These are phyloP conservation scores for Nemania diffusa DNA, from an alignment of 2,329 filamentous ascomycete species.

Conservation along the genomic window DNA sequence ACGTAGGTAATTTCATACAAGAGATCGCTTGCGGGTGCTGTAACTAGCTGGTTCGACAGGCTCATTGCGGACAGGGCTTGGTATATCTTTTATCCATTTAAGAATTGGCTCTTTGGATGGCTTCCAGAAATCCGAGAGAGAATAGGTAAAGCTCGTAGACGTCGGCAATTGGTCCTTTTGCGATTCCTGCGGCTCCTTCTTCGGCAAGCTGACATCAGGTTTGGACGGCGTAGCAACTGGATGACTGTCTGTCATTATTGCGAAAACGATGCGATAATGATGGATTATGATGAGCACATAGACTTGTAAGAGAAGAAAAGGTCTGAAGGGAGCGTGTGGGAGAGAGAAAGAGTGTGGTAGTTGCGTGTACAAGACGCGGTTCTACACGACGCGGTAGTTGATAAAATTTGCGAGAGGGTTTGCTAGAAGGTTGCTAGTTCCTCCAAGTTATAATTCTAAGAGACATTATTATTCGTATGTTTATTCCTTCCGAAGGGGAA, in stretches of 20 bases:
- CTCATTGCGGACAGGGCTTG: constrained; percentile 32
- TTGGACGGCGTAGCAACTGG: constrained; percentile 15
- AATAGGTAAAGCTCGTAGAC: constrained; percentile 44
- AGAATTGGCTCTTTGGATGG: constrained; percentile 41
- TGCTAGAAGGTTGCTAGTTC: not conserved
- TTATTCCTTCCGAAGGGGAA: not conserved
- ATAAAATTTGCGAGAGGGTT: not conserved
- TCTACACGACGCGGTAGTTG: not conserved
- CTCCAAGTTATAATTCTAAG: not conserved
- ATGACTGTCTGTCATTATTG: not conserved
- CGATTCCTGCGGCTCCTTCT: constrained; percentile 34
- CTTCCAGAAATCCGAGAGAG: constrained; percentile 41
- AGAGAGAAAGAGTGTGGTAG: not conserved
- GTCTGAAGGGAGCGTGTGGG: constrained; percentile 3
- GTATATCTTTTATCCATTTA: constrained; percentile 46
- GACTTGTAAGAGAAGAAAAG: constrained; percentile 3
- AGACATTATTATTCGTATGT: constrained; percentile 2
- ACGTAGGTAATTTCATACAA: constrained; percentile 38
- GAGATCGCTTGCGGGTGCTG: constrained; percentile 40
- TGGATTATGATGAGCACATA: not conserved
- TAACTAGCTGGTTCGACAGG: constrained; percentile 36
- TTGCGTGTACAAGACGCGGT: not conserved
- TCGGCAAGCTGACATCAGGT: constrained; percentile 12
- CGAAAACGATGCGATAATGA: not conserved
- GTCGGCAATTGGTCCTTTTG: constrained; percentile 38